Evolutionary conservation across 1,284 basidiomycete genomes (phyloP).

Genomic region (Apiotrichum gracile): DNA sequence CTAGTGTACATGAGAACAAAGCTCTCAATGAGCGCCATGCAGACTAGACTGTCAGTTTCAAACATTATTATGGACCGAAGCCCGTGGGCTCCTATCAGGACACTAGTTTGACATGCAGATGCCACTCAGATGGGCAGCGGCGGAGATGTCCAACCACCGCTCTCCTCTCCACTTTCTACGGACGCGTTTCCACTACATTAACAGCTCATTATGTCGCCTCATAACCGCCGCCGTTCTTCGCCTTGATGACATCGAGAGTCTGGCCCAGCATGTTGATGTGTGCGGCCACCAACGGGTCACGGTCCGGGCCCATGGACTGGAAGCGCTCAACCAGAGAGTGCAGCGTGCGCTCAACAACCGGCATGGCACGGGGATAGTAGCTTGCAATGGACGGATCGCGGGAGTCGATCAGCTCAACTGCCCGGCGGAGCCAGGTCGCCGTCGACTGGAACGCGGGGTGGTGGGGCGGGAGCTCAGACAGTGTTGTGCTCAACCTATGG

Average conservation of each 20-base stretch:
- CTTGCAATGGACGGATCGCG: slow-evolving; percentile 9
- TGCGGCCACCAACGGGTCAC: slow-evolving; percentile 3
- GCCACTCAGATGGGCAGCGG: no score
- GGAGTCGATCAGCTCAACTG: slow-evolving; percentile 23
- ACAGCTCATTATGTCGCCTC: no score
- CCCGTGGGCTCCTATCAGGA: no score
- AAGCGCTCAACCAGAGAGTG: neutral
- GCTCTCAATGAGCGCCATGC: no score
- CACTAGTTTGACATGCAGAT: no score
- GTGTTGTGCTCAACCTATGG: slow-evolving; percentile 29
- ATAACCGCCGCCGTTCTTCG: neutral
- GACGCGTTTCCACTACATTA: no score
- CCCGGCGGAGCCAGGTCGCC: slow-evolving; percentile 24
- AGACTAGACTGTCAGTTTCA: no score
- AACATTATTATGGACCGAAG: no score
- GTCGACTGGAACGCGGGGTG: slow-evolving; percentile 22
- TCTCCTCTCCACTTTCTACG: no score
- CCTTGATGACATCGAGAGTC: slow-evolving; percentile 6
- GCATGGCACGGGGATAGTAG: slow-evolving; percentile 14
- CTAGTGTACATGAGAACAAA: no score
- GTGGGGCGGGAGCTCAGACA: slow-evolving; percentile 22
- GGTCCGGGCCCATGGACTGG: neutral
- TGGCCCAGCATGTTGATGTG: slow-evolving; percentile 5
- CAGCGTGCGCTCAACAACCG: slow-evolving; percentile 4
- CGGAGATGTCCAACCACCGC: no score